Percentiles rank a stretch among this genome's conserved stretches.
These are phyloP conservation scores for Phaeosphaeriaceae sp. DNA, from an alignment of 2,329 filamentous ascomycete species.

Conservation along the genomic window DNA sequence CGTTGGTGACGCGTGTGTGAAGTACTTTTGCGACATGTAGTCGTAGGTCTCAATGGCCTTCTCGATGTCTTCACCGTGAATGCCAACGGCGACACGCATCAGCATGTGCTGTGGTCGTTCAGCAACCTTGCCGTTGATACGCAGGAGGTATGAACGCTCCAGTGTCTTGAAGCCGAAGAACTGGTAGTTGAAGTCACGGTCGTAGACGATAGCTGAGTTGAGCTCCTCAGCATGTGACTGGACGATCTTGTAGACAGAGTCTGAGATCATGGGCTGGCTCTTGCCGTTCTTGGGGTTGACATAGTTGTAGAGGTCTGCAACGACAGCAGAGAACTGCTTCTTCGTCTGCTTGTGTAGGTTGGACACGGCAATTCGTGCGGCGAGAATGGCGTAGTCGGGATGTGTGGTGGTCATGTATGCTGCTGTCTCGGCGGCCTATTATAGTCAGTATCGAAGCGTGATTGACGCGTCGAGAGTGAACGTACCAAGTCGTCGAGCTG, in stretches of 20 bases:
- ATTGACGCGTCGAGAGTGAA: slow-evolving; percentile 10
- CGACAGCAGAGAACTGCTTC: slow-evolving; percentile 98
- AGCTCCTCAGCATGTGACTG: slow-evolving; percentile 97
- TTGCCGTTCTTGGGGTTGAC: slow-evolving; percentile 91
- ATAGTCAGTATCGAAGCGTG: slow-evolving; percentile 28
- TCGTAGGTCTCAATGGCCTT: slow-evolving; percentile 97
- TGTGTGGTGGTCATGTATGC: slow-evolving; percentile 99
- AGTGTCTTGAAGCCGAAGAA: slow-evolving; percentile 99
- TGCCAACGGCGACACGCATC: slow-evolving; percentile 97
- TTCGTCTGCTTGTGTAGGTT: slow-evolving; percentile 99
- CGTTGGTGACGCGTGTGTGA: slow-evolving; percentile 97
- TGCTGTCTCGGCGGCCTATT: slow-evolving; percentile 93
- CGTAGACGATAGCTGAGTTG: slow-evolving; percentile 98
- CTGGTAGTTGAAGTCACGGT: slow-evolving; percentile 99
- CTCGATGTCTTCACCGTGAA: slow-evolving; percentile 94
- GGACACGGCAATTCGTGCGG: slow-evolving; percentile 96
- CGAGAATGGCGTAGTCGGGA: slow-evolving; percentile 97
- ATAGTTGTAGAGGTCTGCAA: slow-evolving; percentile 93
- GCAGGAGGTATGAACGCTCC: slow-evolving; percentile 95
- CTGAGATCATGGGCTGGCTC: slow-evolving; percentile 91
- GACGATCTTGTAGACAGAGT: slow-evolving; percentile 88
- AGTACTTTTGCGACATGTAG: slow-evolving; percentile 98
- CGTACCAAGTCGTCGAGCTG: slow-evolving; percentile 96
- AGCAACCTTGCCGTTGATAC: slow-evolving; percentile 93
- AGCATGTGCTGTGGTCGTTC: slow-evolving; percentile 99